Conservation (phyloP, 2,329 filamentous ascomycete genomes). For the Seiridium cupressi region DNA sequence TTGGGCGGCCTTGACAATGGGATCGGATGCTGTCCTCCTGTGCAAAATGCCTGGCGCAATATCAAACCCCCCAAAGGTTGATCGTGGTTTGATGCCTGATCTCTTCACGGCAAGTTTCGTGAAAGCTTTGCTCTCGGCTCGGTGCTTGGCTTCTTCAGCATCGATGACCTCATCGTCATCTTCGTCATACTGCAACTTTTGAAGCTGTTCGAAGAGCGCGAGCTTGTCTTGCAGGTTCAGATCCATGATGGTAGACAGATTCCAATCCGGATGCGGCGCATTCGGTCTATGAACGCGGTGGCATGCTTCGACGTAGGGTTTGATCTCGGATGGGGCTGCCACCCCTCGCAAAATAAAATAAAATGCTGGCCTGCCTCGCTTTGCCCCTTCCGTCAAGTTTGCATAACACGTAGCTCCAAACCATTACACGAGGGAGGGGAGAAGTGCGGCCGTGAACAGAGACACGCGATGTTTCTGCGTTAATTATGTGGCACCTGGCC, state of each 20-base stretch:
- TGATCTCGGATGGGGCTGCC: no score
- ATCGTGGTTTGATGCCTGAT: neutral
- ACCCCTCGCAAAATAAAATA: no score
- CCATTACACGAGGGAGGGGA: no score
- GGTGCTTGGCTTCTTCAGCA: constrained; percentile 33
- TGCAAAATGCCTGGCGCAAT: constrained; percentile 12
- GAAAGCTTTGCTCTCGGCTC: constrained; percentile 23
- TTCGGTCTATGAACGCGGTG: neutral
- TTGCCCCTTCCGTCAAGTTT: no score
- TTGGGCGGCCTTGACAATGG: neutral
- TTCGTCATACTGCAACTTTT: constrained; percentile 23
- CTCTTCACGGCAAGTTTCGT: neutral
- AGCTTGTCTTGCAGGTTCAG: constrained; percentile 34
- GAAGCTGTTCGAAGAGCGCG: constrained; percentile 44
- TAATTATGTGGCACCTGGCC: no score
- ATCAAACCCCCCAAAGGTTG: constrained; percentile 7
- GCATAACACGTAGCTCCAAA: no score
- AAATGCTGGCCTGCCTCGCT: no score
- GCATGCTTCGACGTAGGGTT: no score
- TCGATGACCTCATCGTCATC: constrained; percentile 28
- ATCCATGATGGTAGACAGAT: neutral
- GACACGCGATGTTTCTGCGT: no score
- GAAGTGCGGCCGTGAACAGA: no score
- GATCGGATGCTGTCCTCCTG: constrained; percentile 11
- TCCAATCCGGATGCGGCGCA: neutral